Base-by-base conservation (phyloP, 192 early-diverging fungal species). In the Mortierella alpina region DNA sequence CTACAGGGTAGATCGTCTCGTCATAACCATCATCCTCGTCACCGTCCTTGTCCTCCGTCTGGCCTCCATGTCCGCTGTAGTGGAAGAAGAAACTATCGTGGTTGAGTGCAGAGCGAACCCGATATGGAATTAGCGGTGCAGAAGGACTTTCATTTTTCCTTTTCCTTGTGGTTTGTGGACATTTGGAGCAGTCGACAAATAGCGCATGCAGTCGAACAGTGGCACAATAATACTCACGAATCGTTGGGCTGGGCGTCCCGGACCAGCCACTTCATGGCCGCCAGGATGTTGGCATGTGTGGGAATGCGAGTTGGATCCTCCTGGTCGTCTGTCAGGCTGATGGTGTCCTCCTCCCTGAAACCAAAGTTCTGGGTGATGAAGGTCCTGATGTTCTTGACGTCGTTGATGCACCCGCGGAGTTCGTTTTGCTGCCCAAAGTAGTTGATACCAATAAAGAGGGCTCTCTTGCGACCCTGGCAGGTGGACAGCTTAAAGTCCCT, bases 401-500 rank as follows among this genome's bases (percentile, higher is more conserved):
- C 94, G 73, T 94, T 94, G 75, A 94, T 92, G 73, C 94, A 95
- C 17, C 94, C 94, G 71, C 71, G 47, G 54, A 95, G 90, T 73
- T 90, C 85, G 65, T 82, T 82, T 60, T 82, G 70, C 55, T 88
- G 84, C 17, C 87, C 88, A 61, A 87, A 84, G 82, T 98, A 98
- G 79, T 98, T 98, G 85, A 97, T 96, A 22, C 97, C 97, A 70
- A 98, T 91, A 44, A 98, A 87, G n/a, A 98, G 83, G 2, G 96
- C 96, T n/a, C 89, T 86, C 84, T 94, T 93, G 57, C 91, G 87
- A 39, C 93, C 93, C 49, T 85, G 83, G 72, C 88, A 90, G 59
- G 84, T 88, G 12, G 87, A 88, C 12, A 90, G 65, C 51, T 87
- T 68, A 47, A 86, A 88, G 22, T 82, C 63, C 12, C 44, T n/a